Conservation (phyloP, 164 flowering plant species). For the Cinnamomum micranthum region DNA sequence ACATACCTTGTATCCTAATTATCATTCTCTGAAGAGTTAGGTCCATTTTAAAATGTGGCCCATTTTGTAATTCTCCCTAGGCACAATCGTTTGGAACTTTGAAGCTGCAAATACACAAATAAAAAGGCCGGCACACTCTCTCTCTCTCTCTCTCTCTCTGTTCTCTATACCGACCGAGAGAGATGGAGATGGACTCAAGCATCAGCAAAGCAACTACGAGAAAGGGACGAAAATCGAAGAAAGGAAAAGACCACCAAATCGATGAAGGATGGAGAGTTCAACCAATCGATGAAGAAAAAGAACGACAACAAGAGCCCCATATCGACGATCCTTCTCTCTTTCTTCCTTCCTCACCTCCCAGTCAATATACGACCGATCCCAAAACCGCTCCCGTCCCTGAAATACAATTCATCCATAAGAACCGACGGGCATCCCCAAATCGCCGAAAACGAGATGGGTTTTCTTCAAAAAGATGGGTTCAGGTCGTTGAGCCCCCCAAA, state of each 20-base stretch:
- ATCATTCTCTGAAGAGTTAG: too few relatives aligned
- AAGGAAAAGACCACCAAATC: neutral
- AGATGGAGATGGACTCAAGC: neutral
- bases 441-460: slow-evolving; percentile 14
- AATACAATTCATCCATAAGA: neutral
- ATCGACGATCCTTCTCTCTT: neutral
- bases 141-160: too few relatives aligned
- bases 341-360: slow-evolving; percentile 11
- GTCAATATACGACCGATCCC: neutral
- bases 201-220: neutral
- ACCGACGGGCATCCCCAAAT: neutral
- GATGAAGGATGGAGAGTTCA: slow-evolving; percentile 19
- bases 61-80: too few relatives aligned
- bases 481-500: slow-evolving; percentile 1
- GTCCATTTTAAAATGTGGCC: too few relatives aligned
- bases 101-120: too few relatives aligned
- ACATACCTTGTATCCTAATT: too few relatives aligned
- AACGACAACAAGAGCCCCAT: neutral
- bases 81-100: too few relatives aligned
- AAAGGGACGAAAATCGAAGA: slow-evolving; percentile 14
- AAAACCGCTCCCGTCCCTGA: slow-evolving; percentile 10
- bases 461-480: slow-evolving; percentile 12
- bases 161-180: neutral
- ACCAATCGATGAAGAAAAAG: slow-evolving; percentile 11
- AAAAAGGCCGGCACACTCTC: too few relatives aligned